A percentile compares a stretch with the other conserved stretches of the same genome.
phyloP scores from a whole-genome alignment of 345 rosid species.

The Bruguiera gymnorhiza region DNA sequence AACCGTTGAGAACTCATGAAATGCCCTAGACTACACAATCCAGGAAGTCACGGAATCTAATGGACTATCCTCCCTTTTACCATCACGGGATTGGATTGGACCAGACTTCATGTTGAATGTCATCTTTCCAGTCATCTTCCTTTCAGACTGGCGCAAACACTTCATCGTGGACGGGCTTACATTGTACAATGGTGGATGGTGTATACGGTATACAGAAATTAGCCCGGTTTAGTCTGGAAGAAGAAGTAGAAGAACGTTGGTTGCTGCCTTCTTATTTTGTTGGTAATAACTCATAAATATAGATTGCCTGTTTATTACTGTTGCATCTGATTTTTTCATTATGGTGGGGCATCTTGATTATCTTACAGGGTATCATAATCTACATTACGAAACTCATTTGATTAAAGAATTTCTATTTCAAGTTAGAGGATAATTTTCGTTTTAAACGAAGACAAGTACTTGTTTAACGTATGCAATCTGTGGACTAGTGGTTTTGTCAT shows the following conservation, averaged over 20 bases:
- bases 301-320: constrained; percentile 9
- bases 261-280: constrained; percentile 11
- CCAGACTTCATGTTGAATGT: background rate
- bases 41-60: background rate
- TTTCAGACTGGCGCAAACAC: background rate
- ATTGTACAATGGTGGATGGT: constrained; percentile 1
- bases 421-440: too few relatives aligned
- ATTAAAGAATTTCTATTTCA: too few relatives aligned
- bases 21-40: constrained; percentile 1
- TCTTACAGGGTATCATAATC: background rate
- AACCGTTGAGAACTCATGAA: constrained; percentile 40
- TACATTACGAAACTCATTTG: background rate
- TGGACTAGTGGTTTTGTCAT: too few relatives aligned
- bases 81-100: too few relatives aligned
- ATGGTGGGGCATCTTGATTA: constrained; percentile 4
- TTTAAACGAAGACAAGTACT: too few relatives aligned
- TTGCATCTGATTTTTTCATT: background rate
- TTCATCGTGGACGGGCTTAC: background rate
- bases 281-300: constrained; percentile 10
- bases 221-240: constrained; percentile 37
- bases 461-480: too few relatives aligned
- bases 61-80: too few relatives aligned
- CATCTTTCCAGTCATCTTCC: too few relatives aligned
- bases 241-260: constrained; percentile 8
- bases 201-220: constrained; percentile 16